Conservation (phyloP, 441 rosid species). For the Erodium texanum region DNA sequence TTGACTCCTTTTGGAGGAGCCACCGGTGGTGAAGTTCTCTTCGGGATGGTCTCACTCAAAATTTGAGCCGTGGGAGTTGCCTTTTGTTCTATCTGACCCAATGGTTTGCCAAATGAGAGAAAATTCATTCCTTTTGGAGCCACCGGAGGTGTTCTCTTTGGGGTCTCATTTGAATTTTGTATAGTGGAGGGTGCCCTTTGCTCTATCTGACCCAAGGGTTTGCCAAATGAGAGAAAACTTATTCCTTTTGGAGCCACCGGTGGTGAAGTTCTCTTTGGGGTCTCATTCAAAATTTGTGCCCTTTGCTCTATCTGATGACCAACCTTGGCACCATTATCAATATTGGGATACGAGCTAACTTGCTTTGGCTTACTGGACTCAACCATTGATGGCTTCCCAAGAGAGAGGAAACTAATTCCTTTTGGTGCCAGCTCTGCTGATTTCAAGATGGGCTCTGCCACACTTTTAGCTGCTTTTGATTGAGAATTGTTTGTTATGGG, state of each 20-base stretch:
- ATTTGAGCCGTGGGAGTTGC: slow-evolving; percentile 26
- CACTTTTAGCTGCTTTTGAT: slow-evolving; percentile 29
- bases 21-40: slow-evolving; percentile 9
- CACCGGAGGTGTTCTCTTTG: slow-evolving; percentile 24
- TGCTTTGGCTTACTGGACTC: slow-evolving; percentile 26
- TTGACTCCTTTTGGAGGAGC: slow-evolving; percentile 73
- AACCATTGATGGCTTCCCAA: slow-evolving; percentile 27
- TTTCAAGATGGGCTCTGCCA: slow-evolving; percentile 27
- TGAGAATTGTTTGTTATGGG: no score
- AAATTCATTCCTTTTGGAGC: slow-evolving; percentile 77
- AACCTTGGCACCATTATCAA: slow-evolving; percentile 23
- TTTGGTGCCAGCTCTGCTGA: slow-evolving; percentile 34
- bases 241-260: no score
- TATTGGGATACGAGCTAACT: slow-evolving; percentile 29
- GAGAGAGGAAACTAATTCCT: slow-evolving; percentile 33
- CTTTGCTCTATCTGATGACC: slow-evolving; percentile 3
- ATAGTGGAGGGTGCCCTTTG: slow-evolving; percentile 29
- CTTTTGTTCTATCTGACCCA: slow-evolving; percentile 13
- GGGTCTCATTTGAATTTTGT: slow-evolving; percentile 22
- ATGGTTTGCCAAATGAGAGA: slow-evolving; percentile 51
- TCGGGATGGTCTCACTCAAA: not conserved
- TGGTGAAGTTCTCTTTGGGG: no score
- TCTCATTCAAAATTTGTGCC: no score
- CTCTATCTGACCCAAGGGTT: slow-evolving; percentile 13
- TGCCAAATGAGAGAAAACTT: no score